A percentile compares a stretch with the other conserved stretches of the same genome.
Conservation (phyloP, 2,329 filamentous ascomycete genomes). For the Cladosporium oxysporum region DNA sequence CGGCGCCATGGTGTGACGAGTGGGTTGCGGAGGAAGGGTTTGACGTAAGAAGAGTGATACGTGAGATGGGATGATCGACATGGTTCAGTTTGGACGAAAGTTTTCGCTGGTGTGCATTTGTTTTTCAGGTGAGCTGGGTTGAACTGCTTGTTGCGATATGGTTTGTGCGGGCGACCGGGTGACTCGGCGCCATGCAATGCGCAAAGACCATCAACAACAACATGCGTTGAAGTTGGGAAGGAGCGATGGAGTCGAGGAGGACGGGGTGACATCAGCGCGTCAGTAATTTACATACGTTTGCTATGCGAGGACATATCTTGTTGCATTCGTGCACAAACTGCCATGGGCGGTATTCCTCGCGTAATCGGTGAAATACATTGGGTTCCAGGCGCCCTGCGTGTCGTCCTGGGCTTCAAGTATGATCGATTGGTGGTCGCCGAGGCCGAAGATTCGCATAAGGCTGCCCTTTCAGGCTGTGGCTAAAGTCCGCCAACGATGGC, state of each 20-base stretch:
- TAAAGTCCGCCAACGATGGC: not conserved
- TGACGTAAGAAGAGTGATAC: not conserved
- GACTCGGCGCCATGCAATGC: not conserved
- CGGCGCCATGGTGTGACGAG: not conserved
- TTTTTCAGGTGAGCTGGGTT: not conserved
- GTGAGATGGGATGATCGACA: not conserved
- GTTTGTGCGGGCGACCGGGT: not conserved
- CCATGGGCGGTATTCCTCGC: not conserved
- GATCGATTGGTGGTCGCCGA: not conserved
- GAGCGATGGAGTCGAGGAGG: not conserved
- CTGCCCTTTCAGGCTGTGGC: not conserved
- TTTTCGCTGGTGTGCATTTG: not conserved
- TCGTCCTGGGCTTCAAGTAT: not conserved
- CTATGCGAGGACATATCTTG: not conserved
- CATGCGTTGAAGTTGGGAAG: constrained; percentile 1
- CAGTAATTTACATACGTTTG: not conserved
- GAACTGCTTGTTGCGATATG: not conserved
- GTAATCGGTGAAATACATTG: not conserved
- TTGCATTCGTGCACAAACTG: not conserved
- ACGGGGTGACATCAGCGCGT: not conserved
- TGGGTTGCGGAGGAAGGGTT: not conserved
- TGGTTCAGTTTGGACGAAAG: not conserved
- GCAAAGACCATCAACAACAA: not conserved
- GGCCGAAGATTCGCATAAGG: not conserved
- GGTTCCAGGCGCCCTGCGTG: not conserved